Evolutionary conservation across 345 rosid genomes (phyloP).

Genomic region (Clausena lansium): DNA sequence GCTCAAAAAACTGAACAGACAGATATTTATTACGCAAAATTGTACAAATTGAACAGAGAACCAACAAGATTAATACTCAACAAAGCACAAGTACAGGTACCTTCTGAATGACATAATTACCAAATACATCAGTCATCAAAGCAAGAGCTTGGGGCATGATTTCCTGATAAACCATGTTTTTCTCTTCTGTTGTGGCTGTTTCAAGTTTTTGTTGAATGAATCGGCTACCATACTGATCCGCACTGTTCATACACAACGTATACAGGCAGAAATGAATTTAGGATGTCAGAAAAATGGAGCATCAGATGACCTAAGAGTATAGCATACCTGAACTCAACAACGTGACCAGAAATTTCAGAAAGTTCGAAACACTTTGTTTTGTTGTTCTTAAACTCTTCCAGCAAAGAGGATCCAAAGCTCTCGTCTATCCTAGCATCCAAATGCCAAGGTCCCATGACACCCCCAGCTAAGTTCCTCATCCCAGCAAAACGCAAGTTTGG

Average conservation of each 20-base stretch:
- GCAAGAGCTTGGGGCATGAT: constrained; percentile 57
- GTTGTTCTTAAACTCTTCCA: constrained; percentile 75
- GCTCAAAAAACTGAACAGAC: constrained; percentile 54
- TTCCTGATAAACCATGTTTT: constrained; percentile 60
- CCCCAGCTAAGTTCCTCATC: constrained; percentile 52
- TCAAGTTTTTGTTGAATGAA: constrained; percentile 69
- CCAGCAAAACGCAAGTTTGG: constrained; percentile 49
- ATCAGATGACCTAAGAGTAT: neutral
- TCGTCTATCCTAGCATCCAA: constrained; percentile 51
- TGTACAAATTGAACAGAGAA: neutral
- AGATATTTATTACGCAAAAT: constrained; percentile 1
- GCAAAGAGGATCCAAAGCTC: constrained; percentile 55
- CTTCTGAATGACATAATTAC: constrained; percentile 72
- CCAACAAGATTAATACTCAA: constrained; percentile 7
- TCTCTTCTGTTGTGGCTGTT: constrained; percentile 52
- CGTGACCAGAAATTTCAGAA: constrained; percentile 67
- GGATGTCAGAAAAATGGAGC: neutral
- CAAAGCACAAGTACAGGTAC: constrained; percentile 20
- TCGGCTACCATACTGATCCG: constrained; percentile 75
- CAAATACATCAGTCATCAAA: constrained; percentile 74
- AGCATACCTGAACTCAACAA: constrained; percentile 69
- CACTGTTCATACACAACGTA: constrained; percentile 32
- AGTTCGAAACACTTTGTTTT: constrained; percentile 67
- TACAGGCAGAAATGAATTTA: neutral
- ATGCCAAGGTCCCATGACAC: constrained; percentile 57